A percentile compares a stretch with the other conserved stretches of the same genome.
Conservation (phyloP, 1,284 basidiomycete genomes). For the Ganoderma lucidum region DNA sequence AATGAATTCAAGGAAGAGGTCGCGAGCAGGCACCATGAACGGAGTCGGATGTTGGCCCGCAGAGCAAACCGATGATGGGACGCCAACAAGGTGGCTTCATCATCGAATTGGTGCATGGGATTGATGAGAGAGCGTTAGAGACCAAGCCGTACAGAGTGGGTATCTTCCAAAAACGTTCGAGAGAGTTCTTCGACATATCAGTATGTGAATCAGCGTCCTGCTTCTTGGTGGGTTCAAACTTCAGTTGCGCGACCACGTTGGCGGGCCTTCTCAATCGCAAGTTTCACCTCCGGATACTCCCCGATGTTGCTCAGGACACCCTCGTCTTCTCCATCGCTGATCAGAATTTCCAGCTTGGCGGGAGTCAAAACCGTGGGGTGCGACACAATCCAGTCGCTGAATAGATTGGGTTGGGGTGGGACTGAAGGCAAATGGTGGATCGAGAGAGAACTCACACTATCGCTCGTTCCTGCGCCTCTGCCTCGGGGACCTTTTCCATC, state of each 20-base stretch:
- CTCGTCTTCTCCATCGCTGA: conserved; percentile 22
- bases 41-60: neutral
- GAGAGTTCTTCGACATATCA: neutral
- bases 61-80: neutral
- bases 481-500: conserved; percentile 22
- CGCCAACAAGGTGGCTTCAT: neutral
- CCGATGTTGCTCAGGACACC: conserved; percentile 26
- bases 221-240: neutral
- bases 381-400: conserved; percentile 27
- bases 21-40: neutral
- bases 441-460: conserved; percentile 18
- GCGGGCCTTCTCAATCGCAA: conserved; percentile 21
- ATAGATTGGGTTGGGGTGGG: neutral
- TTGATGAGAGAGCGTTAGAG: neutral
- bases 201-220: neutral
- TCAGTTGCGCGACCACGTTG: neutral
- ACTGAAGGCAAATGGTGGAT: neutral
- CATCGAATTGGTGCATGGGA: neutral
- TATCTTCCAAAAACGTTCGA: neutral
- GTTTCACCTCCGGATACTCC: conserved; percentile 25
- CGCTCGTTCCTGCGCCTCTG: conserved; percentile 25
- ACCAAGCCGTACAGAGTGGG: neutral
- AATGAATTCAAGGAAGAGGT: neutral
- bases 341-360: conserved; percentile 23
- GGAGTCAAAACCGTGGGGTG: conserved; percentile 27